phyloP scores from a whole-genome alignment of 768 basidiomycete genomes.

The Mycena rosella region DNA sequence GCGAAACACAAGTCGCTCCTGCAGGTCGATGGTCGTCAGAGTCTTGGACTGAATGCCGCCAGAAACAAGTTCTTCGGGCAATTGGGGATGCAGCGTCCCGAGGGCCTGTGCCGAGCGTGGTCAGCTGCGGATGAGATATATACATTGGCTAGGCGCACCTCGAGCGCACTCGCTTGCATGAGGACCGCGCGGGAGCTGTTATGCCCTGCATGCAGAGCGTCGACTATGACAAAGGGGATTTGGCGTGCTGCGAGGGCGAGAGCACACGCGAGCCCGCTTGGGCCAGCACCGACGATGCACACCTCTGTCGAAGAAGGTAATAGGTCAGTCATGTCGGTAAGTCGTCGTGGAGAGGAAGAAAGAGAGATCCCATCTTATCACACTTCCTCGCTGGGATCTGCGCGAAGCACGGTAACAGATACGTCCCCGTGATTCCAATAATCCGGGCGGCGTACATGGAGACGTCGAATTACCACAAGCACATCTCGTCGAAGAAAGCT shows the following conservation, averaged over 20 bases:
- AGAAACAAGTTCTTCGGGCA: slow-evolving; percentile 11
- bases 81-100: slow-evolving; percentile 8
- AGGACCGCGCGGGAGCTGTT: slow-evolving; percentile 54
- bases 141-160: neutral
- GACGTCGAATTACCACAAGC: no score
- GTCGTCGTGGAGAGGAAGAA: no score
- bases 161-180: slow-evolving; percentile 4
- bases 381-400: no score
- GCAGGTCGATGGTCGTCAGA: slow-evolving; percentile 52
- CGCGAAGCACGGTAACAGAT: no score
- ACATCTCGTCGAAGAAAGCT: no score
- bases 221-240: slow-evolving; percentile 53
- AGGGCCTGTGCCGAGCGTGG: neutral
- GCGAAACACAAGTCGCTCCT: slow-evolving; percentile 49
- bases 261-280: slow-evolving; percentile 45
- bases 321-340: no score
- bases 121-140: neutral
- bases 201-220: neutral
- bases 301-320: slow-evolving; percentile 21
- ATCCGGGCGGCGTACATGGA: no score
- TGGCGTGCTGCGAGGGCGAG: slow-evolving; percentile 49
- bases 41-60: slow-evolving; percentile 29
- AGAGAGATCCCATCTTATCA: no score
- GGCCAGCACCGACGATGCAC: slow-evolving; percentile 37
- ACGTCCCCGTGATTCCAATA: no score